Percentiles rank a stretch among this genome's conserved stretches.
Conservation (phyloP, 768 basidiomycete species). For the Pleurotus salmoneostramineus region DNA sequence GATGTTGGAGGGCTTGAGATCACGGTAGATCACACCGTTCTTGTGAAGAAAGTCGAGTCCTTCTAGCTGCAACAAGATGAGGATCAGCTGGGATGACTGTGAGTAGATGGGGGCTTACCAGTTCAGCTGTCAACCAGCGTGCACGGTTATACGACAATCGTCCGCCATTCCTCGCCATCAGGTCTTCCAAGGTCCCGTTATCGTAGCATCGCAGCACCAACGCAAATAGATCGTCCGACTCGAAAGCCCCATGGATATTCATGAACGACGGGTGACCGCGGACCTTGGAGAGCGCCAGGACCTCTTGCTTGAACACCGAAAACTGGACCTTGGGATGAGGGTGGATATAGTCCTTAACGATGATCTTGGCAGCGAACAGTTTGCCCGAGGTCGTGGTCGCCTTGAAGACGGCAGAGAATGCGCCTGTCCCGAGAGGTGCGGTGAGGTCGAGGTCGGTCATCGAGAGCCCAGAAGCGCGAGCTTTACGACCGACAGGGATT, state of each 20-base stretch:
- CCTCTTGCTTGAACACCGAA: not conserved
- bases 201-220: not conserved
- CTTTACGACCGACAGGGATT: not conserved
- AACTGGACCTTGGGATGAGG: not conserved
- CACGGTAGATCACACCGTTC: not conserved
- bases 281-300: not conserved
- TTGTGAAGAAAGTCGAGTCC: not conserved
- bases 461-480: not conserved
- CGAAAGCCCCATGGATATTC: not conserved
- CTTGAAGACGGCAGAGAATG: not conserved
- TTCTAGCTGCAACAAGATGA: not conserved
- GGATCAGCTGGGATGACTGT: no score
- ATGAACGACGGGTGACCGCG: not conserved
- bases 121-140: not conserved
- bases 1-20: constrained; percentile 1
- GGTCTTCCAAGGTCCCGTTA: not conserved
- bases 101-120: not conserved
- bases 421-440: not conserved
- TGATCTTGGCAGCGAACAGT: not conserved
- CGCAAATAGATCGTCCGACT: not conserved
- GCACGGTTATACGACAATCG: not conserved
- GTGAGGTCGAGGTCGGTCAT: not conserved
- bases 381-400: not conserved
- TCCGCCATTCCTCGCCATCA: not conserved
- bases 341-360: not conserved